These are phyloP conservation scores for Kappamyces sp. DNA, from an alignment of 192 early-diverging fungal species.

Conservation along the genomic window DNA sequence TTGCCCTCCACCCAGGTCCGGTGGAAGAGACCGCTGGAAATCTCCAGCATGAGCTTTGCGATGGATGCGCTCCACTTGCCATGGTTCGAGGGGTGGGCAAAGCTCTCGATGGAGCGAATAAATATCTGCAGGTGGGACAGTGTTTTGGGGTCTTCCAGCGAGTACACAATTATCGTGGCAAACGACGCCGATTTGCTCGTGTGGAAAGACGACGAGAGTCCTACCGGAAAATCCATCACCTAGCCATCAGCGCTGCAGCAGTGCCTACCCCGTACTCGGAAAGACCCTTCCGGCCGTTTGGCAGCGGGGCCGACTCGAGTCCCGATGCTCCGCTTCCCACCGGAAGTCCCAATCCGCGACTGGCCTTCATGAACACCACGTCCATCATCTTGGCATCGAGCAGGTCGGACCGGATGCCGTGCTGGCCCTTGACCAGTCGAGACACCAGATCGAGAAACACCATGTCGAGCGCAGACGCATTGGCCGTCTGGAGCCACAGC, in stretches of 20 bases:
- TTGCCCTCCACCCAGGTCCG: constrained; percentile 48
- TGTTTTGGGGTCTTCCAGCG: constrained; percentile 53
- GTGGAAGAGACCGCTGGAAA: constrained; percentile 63
- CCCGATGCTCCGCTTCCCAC: constrained; percentile 38
- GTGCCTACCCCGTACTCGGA: not conserved
- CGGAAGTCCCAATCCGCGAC: constrained; percentile 30
- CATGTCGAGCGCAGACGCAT: constrained; percentile 53
- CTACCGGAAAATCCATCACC: constrained; percentile 21
- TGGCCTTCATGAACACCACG: constrained; percentile 50
- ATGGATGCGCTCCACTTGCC: constrained; percentile 77
- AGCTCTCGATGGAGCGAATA: constrained; percentile 82
- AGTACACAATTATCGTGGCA: constrained; percentile 74
- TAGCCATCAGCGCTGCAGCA: not conserved
- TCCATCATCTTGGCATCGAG: constrained; percentile 52
- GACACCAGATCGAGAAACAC: constrained; percentile 68
- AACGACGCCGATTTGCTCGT: constrained; percentile 56
- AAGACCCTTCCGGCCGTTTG: not conserved
- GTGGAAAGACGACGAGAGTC: not conserved
- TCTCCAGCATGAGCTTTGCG: constrained; percentile 60
- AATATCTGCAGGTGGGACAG: constrained; percentile 62
- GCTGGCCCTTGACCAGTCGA: constrained; percentile 50
- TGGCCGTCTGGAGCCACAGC: constrained; percentile 70
- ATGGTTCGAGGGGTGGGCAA: constrained; percentile 87
- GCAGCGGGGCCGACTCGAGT: constrained; percentile 32
- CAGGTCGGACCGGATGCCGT: constrained; percentile 25